These are phyloP conservation scores for Fraxinus quadrangulata DNA, from an alignment of 257 asterid species.

Conservation along the genomic window DNA sequence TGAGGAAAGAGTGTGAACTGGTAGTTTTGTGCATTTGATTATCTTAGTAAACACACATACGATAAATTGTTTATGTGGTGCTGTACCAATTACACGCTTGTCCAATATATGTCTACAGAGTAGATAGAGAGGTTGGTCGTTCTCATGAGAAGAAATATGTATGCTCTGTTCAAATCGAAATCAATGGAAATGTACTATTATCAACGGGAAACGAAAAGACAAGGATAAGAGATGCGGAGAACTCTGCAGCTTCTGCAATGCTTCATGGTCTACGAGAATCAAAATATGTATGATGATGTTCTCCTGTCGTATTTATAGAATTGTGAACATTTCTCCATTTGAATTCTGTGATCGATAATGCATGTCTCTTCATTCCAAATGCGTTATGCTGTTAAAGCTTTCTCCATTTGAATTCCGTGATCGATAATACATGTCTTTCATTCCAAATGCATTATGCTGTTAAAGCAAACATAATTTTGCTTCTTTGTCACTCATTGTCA, in stretches of 20 bases:
- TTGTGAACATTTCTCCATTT: not conserved
- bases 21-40: not conserved
- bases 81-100: not conserved
- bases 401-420: too few species aligned
- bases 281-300: slow-evolving; percentile 31
- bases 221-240: slow-evolving; percentile 67
- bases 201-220: slow-evolving; percentile 52
- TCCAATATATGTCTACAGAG: slow-evolving; percentile 41
- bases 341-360: not conserved
- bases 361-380: not conserved
- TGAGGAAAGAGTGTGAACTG: not conserved
- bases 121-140: slow-evolving; percentile 52
- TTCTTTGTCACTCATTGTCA: too few species aligned
- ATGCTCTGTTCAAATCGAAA: slow-evolving; percentile 64
- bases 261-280: slow-evolving; percentile 43
- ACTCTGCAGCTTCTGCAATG: slow-evolving; percentile 79
- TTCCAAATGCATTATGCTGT: too few species aligned
- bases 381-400: not conserved
- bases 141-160: slow-evolving; percentile 57
- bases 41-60: not conserved
- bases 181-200: slow-evolving; percentile 29
- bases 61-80: not conserved
- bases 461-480: too few species aligned
- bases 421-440: too few species aligned
- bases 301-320: not conserved